These are phyloP conservation scores for Pleurotus citrinopileatus DNA, from an alignment of 768 basidiomycete genomes.

Conservation along the genomic window DNA sequence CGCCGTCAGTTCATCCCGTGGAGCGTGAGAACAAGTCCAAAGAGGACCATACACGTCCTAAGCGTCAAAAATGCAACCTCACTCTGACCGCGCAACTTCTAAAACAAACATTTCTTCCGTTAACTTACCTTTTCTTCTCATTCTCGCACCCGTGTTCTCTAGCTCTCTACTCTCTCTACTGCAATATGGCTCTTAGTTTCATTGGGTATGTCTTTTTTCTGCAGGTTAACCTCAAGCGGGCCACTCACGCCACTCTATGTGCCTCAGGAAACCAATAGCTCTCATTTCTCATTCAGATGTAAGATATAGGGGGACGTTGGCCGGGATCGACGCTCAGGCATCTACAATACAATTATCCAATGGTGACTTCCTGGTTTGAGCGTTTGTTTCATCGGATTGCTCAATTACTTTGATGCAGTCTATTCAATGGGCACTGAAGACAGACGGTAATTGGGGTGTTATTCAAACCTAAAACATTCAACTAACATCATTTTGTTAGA, in stretches of 20 bases:
- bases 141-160: not conserved
- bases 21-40: constrained; percentile 6
- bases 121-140: not conserved
- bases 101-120: not conserved
- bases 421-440: constrained; percentile 89
- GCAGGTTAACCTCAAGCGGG: not conserved
- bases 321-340: constrained; percentile 80
- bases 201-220: constrained; percentile 50
- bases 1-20: no score
- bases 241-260: not conserved
- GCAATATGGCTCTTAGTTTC: constrained; percentile 68
- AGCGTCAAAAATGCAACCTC: not conserved
- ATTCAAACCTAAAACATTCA: no score
- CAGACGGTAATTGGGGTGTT: constrained; percentile 65
- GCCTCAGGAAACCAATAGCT: constrained; percentile 76
- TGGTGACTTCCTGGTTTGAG: constrained; percentile 59
- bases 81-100: constrained; percentile 1
- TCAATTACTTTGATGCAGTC: constrained; percentile 35
- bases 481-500: no score
- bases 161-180: not conserved
- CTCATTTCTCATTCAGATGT: constrained; percentile 91
- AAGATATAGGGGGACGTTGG: constrained; percentile 83
- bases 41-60: constrained; percentile 1
- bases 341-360: constrained; percentile 88
- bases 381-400: no score